Percentiles rank a stretch among this genome's conserved stretches.
These are phyloP conservation scores for Epicoccum nigrum DNA, from an alignment of 2,329 filamentous ascomycete species.

Conservation along the genomic window DNA sequence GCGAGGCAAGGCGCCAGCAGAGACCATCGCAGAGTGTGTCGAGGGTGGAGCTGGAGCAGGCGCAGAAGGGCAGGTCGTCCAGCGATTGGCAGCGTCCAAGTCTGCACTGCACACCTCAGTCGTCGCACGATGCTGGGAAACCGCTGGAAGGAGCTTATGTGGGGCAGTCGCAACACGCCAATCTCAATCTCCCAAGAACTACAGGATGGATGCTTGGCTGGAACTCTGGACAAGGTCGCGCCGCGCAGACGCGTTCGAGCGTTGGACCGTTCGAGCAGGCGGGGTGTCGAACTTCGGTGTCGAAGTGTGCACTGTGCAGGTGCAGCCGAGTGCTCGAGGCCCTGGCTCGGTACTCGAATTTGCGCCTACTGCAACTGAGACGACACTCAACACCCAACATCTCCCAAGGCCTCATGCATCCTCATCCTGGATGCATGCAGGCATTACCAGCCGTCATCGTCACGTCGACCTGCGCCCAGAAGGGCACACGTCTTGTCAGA, in stretches of 20 bases:
- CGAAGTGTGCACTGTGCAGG: conserved; percentile 6
- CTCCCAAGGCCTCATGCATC: conserved; percentile 16
- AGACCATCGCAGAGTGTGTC: conserved; percentile 29
- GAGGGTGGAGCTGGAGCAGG: conserved; percentile 1
- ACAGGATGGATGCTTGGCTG: neutral
- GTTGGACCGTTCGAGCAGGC: no score
- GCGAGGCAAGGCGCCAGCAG: conserved; percentile 39
- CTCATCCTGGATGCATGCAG: no score
- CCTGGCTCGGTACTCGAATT: no score
- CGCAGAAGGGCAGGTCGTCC: conserved; percentile 6
- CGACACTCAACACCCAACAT: conserved; percentile 12
- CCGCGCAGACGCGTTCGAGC: conserved; percentile 1
- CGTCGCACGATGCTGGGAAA: conserved; percentile 18
- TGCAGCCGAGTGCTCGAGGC: no score
- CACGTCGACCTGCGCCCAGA: neutral
- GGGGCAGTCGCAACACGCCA: conserved; percentile 8
- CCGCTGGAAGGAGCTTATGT: conserved; percentile 7
- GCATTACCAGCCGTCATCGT: conserved; percentile 3
- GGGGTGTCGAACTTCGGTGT: neutral
- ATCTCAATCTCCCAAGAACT: neutral
- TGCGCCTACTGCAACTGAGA: conserved; percentile 10
- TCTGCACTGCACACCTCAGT: conserved; percentile 16
- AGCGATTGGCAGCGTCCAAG: conserved; percentile 6
- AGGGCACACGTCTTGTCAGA: neutral
- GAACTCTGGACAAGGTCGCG: neutral